A percentile compares a stretch with the other conserved stretches of the same genome.
Evolutionary conservation across 2,329 filamentous ascomycete species (phyloP).

Genomic region (Apiospora pterosperma): DNA sequence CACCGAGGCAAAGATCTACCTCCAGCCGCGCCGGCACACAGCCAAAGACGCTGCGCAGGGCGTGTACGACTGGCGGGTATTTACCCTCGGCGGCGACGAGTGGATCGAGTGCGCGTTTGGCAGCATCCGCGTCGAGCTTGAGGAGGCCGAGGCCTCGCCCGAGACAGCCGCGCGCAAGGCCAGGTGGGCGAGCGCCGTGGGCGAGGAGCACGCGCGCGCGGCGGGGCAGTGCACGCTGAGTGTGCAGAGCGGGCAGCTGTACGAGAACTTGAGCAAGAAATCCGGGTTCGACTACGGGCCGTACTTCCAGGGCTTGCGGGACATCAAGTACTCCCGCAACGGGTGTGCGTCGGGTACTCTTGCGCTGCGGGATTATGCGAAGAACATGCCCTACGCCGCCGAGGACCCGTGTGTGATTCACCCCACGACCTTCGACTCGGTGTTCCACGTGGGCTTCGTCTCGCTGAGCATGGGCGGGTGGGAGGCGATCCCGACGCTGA

Average conservation of each 20-base stretch:
- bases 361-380: slow-evolving; percentile 28
- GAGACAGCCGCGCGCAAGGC: slow-evolving; percentile 14
- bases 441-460: slow-evolving; percentile 22
- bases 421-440: slow-evolving; percentile 35
- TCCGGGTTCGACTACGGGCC: slow-evolving; percentile 5
- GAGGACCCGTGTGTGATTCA: slow-evolving; percentile 35
- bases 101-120: slow-evolving; percentile 4
- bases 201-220: slow-evolving; percentile 15
- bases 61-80: slow-evolving; percentile 32
- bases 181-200: slow-evolving; percentile 18
- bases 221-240: slow-evolving; percentile 8
- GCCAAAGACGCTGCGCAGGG: slow-evolving; percentile 11
- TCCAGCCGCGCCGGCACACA: slow-evolving; percentile 25
- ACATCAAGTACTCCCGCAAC: slow-evolving; percentile 11
- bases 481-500: slow-evolving; percentile 4
- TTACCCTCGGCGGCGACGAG: slow-evolving; percentile 9
- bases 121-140: slow-evolving; percentile 1
- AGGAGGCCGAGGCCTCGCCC: background rate
- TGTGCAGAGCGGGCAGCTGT: slow-evolving; percentile 24
- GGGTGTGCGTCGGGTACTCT: slow-evolving; percentile 14
- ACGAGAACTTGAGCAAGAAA: slow-evolving; percentile 18
- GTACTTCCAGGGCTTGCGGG: background rate
- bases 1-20: slow-evolving; percentile 30
- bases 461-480: slow-evolving; percentile 3
- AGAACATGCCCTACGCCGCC: slow-evolving; percentile 31